Base-by-base conservation (phyloP, 1,284 basidiomycete species). In the Cerioporus squamosus region DNA sequence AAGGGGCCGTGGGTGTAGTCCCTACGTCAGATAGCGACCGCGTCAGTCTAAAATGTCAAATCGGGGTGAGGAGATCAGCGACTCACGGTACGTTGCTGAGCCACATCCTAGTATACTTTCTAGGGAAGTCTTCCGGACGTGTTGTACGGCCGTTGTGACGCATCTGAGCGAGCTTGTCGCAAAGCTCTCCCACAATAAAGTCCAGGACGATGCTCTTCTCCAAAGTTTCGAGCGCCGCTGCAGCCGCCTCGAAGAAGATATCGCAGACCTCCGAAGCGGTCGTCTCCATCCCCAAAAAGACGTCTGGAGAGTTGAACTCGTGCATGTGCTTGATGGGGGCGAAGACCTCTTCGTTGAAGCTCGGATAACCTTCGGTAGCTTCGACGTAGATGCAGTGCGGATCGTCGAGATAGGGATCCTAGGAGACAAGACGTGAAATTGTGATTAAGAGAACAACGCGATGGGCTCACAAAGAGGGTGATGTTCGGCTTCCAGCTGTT, bases 1-100 rank as follows among this genome's bases (percentile, higher is more conserved):
- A 76, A 60, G 14, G 66, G 51, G 1, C 74, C 73, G 51, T 73
- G 63, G 1, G 71, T 73, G 51, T 75, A 75, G 59, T 75, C 74
- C 2, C 73, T 75, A 29, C 7, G 23, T 20, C 5, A 9, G 29
- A 2, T 42, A 24, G 22, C 10, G 18, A 18, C 12, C 4, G 10
- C 22, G 44, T 38, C n/a, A 52, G 24, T 7, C 6, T 33, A 43
- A 9, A 29, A 9, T 18, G 18, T 38, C 39, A 12, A 2, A 9
- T 29, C 12, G 40, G n/a, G 29, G 51, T n/a, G n/a, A 29, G 7
- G 29, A 29, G 29, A 9, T 9, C 29, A 29, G 29, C 29, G 29
- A 29, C 63, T 55, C 44, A 59, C 63, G 61, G 63, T 17, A 62
- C 60, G 31, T 65, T 65, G 50, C 63, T 65, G n/a, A 62, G 17